Base-by-base conservation (phyloP, 768 basidiomycete species). In the Mycena chlorophos region DNA sequence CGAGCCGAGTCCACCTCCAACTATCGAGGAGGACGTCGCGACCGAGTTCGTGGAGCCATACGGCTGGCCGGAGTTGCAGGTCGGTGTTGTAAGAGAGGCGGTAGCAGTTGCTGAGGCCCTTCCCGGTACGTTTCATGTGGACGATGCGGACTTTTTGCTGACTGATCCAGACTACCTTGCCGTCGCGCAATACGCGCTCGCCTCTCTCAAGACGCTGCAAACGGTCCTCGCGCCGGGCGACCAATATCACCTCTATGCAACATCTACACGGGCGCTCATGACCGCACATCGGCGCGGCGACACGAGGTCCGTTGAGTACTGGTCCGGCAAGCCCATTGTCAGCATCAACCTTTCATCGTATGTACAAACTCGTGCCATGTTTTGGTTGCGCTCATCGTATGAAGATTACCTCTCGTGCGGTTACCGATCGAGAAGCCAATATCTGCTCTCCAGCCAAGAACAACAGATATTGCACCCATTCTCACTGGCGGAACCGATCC, bases 11-110 rank as follows among this genome's bases (percentile, higher is more conserved):
- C 34, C 47, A 25, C 10, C 53, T 14, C 47, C 59, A 28, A 66
- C 28, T 56, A 69, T 68, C 27, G 79, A 78, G 52, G 75, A 78
- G 45, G 79, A 80, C 51, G 71, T 73, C 0, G 56, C 74, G 8
- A 73, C 74, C 29, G 70, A 73, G 19, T 68, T 73, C 27, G 74
- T 71, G 23, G 83, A 85, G 58, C 71, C 80, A 4, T 91, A 86
- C 67, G 97, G 97, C 3, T 98, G 96, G 96, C 88, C 94, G 2
- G 92, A 94, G 68, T 75, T 99, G 37, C 96, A 97, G 74, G 83
- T 98, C 17, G 94, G 93, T 22, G 85, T 95, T n/a, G 78, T 98
- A 20, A 83, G 93, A 31, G 97, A 98, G 68, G 92, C 94, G 1
- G 86, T 98, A 20, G 87, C 89, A 0, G 86, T 98, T 2, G 91